Conservation (phyloP, 148 eudicot species). For the Rhododendron simsii region DNA sequence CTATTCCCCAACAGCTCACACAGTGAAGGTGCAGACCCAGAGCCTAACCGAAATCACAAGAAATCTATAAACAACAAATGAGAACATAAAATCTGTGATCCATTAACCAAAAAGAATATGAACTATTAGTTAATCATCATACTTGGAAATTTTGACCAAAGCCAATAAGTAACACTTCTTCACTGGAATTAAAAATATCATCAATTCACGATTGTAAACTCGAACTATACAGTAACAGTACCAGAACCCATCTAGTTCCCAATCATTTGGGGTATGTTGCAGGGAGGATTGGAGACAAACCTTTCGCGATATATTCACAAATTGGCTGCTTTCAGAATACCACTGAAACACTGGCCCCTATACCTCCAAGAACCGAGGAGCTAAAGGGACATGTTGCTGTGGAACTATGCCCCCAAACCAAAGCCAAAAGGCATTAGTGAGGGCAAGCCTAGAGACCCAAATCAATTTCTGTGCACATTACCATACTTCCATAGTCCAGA, state of each 20-base stretch:
- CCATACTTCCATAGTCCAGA: too few relatives aligned
- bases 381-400: too few relatives aligned
- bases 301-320: too few relatives aligned
- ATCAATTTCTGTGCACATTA: too few relatives aligned
- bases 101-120: neutral
- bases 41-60: conserved; percentile 50
- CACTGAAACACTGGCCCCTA: too few relatives aligned
- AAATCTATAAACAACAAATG: conserved; percentile 25
- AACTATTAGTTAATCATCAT: neutral
- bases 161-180: neutral
- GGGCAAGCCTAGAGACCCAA: too few relatives aligned
- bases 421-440: too few relatives aligned
- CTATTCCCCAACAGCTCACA: conserved; percentile 51
- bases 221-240: neutral
- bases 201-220: neutral
- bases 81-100: conserved; percentile 16
- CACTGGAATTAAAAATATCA: neutral
- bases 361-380: too few relatives aligned
- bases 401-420: too few relatives aligned
- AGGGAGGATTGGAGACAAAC: too few relatives aligned
- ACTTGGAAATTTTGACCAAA: neutral
- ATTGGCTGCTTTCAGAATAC: too few relatives aligned
- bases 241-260: neutral
- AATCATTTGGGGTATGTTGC: too few relatives aligned
- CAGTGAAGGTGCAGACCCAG: conserved; percentile 49